Evolutionary conservation across 352 stramenopile genomes (phyloP).

Genomic region (Phytophthora citricola): DNA sequence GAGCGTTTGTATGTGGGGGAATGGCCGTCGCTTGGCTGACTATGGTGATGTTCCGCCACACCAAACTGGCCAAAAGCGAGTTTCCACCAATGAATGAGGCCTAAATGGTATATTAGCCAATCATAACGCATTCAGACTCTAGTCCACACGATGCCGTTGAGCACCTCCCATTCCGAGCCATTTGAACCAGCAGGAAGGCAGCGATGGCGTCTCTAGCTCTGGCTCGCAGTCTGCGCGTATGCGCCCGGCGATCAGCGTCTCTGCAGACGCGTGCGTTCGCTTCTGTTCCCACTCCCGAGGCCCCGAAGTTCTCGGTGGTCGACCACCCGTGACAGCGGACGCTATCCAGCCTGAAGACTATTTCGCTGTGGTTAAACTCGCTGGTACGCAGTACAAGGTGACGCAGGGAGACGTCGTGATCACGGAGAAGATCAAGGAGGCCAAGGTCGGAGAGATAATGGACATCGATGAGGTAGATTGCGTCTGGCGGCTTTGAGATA

Average conservation of each 20-base stretch:
- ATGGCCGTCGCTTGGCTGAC: slow-evolving; percentile 14
- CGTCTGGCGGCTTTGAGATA: slow-evolving; percentile 13
- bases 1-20: slow-evolving; percentile 17
- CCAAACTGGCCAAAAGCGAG: slow-evolving; percentile 4
- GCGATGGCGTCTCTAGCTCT: slow-evolving; percentile 35
- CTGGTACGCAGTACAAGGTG: slow-evolving; percentile 89
- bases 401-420: slow-evolving; percentile 86
- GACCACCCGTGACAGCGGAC: slow-evolving; percentile 76
- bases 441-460: slow-evolving; percentile 87
- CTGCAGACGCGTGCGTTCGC: slow-evolving; percentile 29
- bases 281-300: slow-evolving; percentile 22
- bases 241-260: slow-evolving; percentile 17
- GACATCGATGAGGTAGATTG: slow-evolving; percentile 68
- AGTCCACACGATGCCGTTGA: slow-evolving; percentile 20
- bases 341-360: slow-evolving; percentile 75
- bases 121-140: slow-evolving; percentile 12
- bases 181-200: background rate
- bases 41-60: slow-evolving; percentile 24
- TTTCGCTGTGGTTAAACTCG: slow-evolving; percentile 88
- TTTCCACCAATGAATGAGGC: slow-evolving; percentile 22
- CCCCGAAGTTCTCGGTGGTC: slow-evolving; percentile 73
- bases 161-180: slow-evolving; percentile 11
- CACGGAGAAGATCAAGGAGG: slow-evolving; percentile 86
- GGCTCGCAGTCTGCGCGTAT: slow-evolving; percentile 30
- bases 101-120: slow-evolving; percentile 5